These are phyloP conservation scores for Penicillium fimorum DNA, from an alignment of 495 filamentous ascomycete genomes.

Conservation along the genomic window DNA sequence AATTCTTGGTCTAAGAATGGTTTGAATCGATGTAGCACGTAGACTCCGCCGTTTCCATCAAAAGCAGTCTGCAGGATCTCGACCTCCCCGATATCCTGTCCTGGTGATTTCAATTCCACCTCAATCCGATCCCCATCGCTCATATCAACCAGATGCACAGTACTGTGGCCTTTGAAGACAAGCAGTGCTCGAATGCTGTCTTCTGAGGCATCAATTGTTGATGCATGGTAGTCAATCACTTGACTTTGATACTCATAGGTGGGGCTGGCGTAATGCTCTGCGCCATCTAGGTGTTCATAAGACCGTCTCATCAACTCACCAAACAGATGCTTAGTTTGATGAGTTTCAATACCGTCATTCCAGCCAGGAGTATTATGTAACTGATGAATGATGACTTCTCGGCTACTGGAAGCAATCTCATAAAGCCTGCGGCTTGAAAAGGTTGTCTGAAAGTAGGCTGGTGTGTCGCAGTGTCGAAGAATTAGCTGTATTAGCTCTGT, in stretches of 20 bases:
- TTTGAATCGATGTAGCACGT: conserved; percentile 35
- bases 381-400: conserved; percentile 35
- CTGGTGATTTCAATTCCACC: conserved; percentile 21
- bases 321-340: conserved; percentile 30
- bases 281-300: conserved; percentile 32
- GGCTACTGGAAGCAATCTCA: conserved; percentile 78
- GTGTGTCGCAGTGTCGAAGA: conserved; percentile 31
- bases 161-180: conserved; percentile 27
- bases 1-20: conserved; percentile 26
- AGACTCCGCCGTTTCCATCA: conserved; percentile 23
- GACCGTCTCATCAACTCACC: conserved; percentile 23
- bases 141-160: conserved; percentile 29
- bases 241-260: conserved; percentile 25
- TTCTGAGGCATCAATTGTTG: conserved; percentile 16
- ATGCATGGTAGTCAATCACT: conserved; percentile 34
- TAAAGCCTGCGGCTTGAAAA: conserved; percentile 55
- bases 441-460: conserved; percentile 37
- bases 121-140: conserved; percentile 17
- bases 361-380: conserved; percentile 35
- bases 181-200: conserved; percentile 19
- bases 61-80: conserved; percentile 36
- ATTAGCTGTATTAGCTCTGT: conserved; percentile 43
- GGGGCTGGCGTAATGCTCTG: conserved; percentile 26
- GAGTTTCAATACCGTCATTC: conserved; percentile 11
- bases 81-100: conserved; percentile 23